Conservation (phyloP, 345 rosid species). For the Ailanthus altissimus region DNA sequence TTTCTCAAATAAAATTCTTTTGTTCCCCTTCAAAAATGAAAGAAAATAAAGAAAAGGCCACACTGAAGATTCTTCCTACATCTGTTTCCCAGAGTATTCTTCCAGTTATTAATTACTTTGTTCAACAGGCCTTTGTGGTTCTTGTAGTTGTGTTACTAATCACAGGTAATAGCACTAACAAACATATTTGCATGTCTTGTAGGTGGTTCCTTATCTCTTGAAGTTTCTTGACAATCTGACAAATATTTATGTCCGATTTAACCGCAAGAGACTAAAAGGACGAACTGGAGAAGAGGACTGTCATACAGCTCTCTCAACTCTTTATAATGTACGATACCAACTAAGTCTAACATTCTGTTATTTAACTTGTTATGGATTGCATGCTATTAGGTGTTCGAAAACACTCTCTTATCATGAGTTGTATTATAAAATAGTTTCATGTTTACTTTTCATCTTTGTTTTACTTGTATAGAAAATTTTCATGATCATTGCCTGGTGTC, state of each 20-base stretch:
- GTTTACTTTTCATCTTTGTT: background rate
- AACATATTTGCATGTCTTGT: background rate
- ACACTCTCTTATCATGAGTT: too few species aligned
- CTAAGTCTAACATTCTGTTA: conserved; percentile 14
- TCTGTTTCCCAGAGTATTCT: background rate
- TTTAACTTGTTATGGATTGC: background rate
- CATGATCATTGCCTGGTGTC: background rate
- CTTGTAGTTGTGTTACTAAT: background rate
- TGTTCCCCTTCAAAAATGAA: background rate
- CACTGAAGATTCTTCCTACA: too few species aligned
- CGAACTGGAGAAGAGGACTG: conserved; percentile 94
- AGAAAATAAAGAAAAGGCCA: background rate
- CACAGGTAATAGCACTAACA: background rate
- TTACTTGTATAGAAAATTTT: background rate
- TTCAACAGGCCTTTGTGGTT: background rate
- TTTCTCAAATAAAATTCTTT: background rate
- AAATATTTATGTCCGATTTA: conserved; percentile 92
- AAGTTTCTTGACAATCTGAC: conserved; percentile 96
- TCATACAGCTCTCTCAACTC: conserved; percentile 81
- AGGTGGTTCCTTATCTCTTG: conserved; percentile 97
- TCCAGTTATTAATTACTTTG: background rate
- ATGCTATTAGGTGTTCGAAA: background rate
- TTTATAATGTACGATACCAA: conserved; percentile 65
- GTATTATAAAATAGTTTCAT: background rate
- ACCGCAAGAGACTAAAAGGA: conserved; percentile 97